Evolutionary conservation across 768 basidiomycete species (phyloP).

Genomic region (Panellus pusillus): DNA sequence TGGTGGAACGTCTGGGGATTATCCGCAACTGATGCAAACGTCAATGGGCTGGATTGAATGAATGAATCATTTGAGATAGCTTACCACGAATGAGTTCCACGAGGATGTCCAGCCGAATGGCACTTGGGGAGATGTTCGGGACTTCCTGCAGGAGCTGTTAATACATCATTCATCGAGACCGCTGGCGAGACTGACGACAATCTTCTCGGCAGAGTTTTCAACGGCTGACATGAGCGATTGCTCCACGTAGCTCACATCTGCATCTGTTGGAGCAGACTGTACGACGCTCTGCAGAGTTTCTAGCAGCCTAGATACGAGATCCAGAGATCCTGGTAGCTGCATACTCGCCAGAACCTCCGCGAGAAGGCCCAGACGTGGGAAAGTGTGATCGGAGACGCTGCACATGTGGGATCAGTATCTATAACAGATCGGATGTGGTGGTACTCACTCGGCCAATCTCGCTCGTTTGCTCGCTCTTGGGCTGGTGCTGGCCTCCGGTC

Average conservation of each 20-base stretch:
- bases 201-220: conserved; percentile 58
- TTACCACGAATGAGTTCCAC: conserved; percentile 84
- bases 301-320: conserved; percentile 70
- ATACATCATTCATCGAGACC: background rate
- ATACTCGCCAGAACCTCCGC: conserved; percentile 71
- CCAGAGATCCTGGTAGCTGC: conserved; percentile 64
- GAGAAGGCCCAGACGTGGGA: conserved; percentile 56
- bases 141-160: conserved; percentile 41
- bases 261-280: conserved; percentile 51
- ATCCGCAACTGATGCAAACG: conserved; percentile 59
- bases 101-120: conserved; percentile 79
- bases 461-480: conserved; percentile 64
- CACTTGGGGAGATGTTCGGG: conserved; percentile 51
- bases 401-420: background rate
- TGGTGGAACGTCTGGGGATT: conserved; percentile 97
- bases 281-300: conserved; percentile 70
- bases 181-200: conserved; percentile 43
- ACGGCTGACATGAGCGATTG: conserved; percentile 85
- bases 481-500: conserved; percentile 40
- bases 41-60: background rate
- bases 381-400: conserved; percentile 36
- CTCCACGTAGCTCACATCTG: conserved; percentile 76
- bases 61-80: conserved; percentile 17
- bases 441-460: conserved; percentile 56
- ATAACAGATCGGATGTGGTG: background rate